These are phyloP conservation scores for Penicillium sp. DNA, from an alignment of 2,329 filamentous ascomycete genomes.

Conservation along the genomic window DNA sequence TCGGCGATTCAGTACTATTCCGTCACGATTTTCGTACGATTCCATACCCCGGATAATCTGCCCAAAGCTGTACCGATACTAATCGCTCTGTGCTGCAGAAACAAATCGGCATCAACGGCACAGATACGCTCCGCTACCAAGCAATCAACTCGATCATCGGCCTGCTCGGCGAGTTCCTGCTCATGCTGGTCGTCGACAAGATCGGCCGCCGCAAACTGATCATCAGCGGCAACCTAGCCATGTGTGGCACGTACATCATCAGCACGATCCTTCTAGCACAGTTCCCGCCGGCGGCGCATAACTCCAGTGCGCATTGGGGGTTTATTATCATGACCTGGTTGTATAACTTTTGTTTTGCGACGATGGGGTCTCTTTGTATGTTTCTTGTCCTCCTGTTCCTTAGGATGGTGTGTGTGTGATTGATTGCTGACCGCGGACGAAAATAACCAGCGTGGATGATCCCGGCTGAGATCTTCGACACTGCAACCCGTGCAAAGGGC, in stretches of 20 bases:
- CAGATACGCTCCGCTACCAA: conserved; percentile 1
- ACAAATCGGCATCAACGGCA: not conserved
- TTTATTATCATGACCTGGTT: conserved; percentile 9
- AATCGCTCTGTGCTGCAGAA: too few species aligned
- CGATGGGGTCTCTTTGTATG: not conserved
- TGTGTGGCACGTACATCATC: not conserved
- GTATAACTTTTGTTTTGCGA: conserved; percentile 1
- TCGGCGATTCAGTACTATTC: conserved; percentile 1
- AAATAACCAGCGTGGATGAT: not conserved
- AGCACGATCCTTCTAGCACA: not conserved
- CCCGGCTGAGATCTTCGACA: conserved; percentile 11
- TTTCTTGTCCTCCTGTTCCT: too few species aligned
- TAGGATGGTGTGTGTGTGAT: too few species aligned
- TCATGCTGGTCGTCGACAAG: conserved; percentile 1
- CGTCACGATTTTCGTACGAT: not conserved
- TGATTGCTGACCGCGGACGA: too few species aligned
- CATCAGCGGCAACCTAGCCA: not conserved
- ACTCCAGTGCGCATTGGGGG: not conserved
- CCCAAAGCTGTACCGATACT: too few species aligned
- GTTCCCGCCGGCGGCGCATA: not conserved
- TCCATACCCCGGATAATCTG: too few species aligned
- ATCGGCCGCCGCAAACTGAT: not conserved
- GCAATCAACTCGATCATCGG: conserved; percentile 3
- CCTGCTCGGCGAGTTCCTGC: not conserved
- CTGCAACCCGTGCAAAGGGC: not conserved